Evolutionary conservation across 176 grass and related monocot species (phyloP), one percentile per base, ranked within the genome.

Genomic region (Eragrostis curvula): DNA sequence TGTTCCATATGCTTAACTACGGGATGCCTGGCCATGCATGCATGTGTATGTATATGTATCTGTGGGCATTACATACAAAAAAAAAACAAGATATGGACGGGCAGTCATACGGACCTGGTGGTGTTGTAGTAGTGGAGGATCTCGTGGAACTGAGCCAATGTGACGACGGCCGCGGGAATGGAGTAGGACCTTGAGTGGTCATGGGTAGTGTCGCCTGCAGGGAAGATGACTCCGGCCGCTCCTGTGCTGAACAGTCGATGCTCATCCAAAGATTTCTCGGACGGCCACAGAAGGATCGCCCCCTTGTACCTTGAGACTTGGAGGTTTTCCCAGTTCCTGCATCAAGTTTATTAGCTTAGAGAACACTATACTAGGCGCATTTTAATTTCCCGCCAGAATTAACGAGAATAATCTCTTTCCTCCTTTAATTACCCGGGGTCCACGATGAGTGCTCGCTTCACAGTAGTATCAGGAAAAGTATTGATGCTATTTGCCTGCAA

Each of bases 181-280:
- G 36, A 4, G 39, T 56, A 30, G 11, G 61, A 61, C 9, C 0
- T 15, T 2, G 0, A 0, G 2, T 23, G 0, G 0, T 12, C 5
- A 3, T 0, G 21, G 3, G 3, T 0, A 9, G n/a, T n/a, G n/a
- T n/a, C n/a, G n/a, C 3, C 0, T 6, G 1, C 1, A 4, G 12
- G 0, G 72, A 84, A 47, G 82, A 73, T 63, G 0, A n/a, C n/a
- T n/a, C 82, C 72, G 24, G 12, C 50, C 49, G 62, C 81, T 49
- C 3, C 53, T 9, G 7, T 56, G 8, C 20, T 3, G 20, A 56
- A 8, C 2, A 2, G 2, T 56, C 18, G 6, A n/a, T 8, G 2
- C 2, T 1, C 53, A n/a, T n/a, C n/a, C n/a, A n/a, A n/a, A n/a
- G n/a, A n/a, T n/a, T n/a, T 6, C 20, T 3, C 36, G 30, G 48